A percentile compares a stretch with the other conserved stretches of the same genome.
phyloP scores from a whole-genome alignment of 2,329 filamentous ascomycete genomes.

The Colletotrichum horii region DNA sequence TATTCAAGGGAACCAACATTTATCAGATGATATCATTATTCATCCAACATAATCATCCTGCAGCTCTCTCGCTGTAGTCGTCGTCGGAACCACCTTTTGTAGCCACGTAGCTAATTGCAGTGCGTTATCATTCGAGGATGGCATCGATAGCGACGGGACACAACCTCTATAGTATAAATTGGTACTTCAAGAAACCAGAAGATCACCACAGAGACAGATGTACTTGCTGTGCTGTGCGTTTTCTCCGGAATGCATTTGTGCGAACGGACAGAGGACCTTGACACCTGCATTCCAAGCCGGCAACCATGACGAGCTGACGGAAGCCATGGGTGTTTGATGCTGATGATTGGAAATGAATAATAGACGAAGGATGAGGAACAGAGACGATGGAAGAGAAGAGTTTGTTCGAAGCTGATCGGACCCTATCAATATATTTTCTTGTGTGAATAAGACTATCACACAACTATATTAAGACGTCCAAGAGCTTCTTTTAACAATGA shows the following conservation, averaged over 20 bases:
- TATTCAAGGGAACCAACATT: not conserved
- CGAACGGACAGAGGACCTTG: not conserved
- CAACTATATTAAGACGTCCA: not conserved
- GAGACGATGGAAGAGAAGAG: not conserved
- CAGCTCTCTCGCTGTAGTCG: not conserved
- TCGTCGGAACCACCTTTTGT: not conserved
- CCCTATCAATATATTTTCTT: not conserved
- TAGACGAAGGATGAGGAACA: not conserved
- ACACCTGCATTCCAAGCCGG: not conserved
- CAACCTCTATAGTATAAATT: not conserved
- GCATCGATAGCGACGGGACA: not conserved
- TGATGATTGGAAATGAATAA: not conserved
- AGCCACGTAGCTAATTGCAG: not conserved
- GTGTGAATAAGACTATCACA: not conserved
- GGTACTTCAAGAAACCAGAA: not conserved
- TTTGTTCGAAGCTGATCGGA: not conserved
- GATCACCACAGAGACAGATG: not conserved
- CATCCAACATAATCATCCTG: not conserved
- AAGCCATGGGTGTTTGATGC: not conserved
- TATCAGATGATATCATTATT: not conserved
- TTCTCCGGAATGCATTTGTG: not conserved
- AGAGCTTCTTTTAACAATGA: not conserved
- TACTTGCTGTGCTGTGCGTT: too few relatives aligned
- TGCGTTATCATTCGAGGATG: not conserved
- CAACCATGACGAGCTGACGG: not conserved